Evolutionary conservation across 2,329 filamentous ascomycete genomes (phyloP).

Genomic region (Neopestalotiopsis clavispora): DNA sequence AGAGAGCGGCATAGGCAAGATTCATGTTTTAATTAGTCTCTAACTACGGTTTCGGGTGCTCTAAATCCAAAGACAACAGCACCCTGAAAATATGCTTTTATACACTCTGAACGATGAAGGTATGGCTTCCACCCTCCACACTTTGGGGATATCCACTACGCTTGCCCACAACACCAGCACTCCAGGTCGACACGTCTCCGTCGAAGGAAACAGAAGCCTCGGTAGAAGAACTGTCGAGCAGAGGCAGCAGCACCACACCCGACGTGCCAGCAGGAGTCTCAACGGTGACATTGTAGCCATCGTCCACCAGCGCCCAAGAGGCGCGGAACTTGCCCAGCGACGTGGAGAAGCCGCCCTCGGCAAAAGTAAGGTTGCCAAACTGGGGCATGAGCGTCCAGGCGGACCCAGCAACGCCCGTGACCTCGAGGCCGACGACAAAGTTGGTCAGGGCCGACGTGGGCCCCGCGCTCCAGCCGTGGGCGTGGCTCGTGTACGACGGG

Average conservation of each 20-base stretch:
- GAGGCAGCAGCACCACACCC: conserved; percentile 9
- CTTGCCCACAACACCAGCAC: conserved; percentile 2
- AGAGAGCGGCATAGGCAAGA: too few species aligned
- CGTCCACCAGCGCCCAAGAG: conserved; percentile 27
- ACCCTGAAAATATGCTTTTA: background rate
- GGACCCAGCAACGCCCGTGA: conserved; percentile 40
- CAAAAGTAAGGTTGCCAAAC: conserved; percentile 42
- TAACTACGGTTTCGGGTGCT: too few species aligned
- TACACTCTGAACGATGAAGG: background rate
- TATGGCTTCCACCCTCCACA: conserved; percentile 12
- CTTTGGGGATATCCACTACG: background rate
- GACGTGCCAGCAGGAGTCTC: conserved; percentile 4
- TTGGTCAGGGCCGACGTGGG: conserved; percentile 51
- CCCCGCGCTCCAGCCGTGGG: conserved; percentile 55
- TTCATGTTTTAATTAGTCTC: too few species aligned
- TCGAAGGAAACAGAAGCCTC: conserved; percentile 6
- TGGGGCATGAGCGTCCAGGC: conserved; percentile 45
- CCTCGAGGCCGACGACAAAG: conserved; percentile 46
- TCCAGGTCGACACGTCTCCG: conserved; percentile 5
- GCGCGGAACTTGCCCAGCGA: conserved; percentile 42
- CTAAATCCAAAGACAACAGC: too few species aligned
- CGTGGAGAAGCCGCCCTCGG: conserved; percentile 46
- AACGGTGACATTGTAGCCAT: conserved; percentile 14
- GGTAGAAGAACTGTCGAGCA: background rate
- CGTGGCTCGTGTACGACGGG: conserved; percentile 50